Percentiles rank a stretch among this genome's conserved stretches.
Evolutionary conservation across 306 rosid species (phyloP).

Genomic region (Urtica urens): DNA sequence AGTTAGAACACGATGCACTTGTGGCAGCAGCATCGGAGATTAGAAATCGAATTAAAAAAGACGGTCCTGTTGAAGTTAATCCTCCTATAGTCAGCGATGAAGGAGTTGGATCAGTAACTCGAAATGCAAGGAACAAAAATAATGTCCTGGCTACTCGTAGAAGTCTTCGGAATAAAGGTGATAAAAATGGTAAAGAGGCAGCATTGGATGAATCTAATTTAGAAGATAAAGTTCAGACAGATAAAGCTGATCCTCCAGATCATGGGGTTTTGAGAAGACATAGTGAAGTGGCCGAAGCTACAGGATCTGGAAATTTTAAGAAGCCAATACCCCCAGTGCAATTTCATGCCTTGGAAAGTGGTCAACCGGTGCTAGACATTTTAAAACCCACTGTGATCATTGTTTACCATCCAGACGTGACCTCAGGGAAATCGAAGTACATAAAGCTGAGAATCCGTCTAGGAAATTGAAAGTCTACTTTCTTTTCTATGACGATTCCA

Average conservation of each 20-base stretch:
- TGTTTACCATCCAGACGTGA: conserved; percentile 91
- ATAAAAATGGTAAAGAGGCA: conserved; percentile 23
- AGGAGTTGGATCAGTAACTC: conserved; percentile 40
- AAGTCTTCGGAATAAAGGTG: conserved; percentile 21
- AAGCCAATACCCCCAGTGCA: conserved; percentile 69
- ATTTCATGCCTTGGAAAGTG: conserved; percentile 84
- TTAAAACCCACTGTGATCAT: conserved; percentile 66
- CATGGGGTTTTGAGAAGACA: conserved; percentile 38
- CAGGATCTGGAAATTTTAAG: conserved; percentile 23
- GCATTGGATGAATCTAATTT: conserved; percentile 25
- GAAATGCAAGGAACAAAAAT: conserved; percentile 44
- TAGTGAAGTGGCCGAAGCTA: conserved; percentile 20
- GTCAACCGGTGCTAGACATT: conserved; percentile 70
- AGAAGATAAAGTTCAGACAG: conserved; percentile 29
- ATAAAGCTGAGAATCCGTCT: conserved; percentile 66
- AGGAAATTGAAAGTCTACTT: conserved; percentile 72
- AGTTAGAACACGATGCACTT: conserved; percentile 77
- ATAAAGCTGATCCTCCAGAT: conserved; percentile 29
- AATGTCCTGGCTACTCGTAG: conserved; percentile 14
- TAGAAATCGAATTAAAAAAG: conserved; percentile 36
- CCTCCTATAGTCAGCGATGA: conserved; percentile 24
- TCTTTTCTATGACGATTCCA: conserved; percentile 82
- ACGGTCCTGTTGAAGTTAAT: conserved; percentile 35
- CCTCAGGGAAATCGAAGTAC: conserved; percentile 81
- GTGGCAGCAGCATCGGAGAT: conserved; percentile 70